phyloP scores from a whole-genome alignment of 2,329 filamentous ascomycete genomes.

The Nothopassalora personata region DNA sequence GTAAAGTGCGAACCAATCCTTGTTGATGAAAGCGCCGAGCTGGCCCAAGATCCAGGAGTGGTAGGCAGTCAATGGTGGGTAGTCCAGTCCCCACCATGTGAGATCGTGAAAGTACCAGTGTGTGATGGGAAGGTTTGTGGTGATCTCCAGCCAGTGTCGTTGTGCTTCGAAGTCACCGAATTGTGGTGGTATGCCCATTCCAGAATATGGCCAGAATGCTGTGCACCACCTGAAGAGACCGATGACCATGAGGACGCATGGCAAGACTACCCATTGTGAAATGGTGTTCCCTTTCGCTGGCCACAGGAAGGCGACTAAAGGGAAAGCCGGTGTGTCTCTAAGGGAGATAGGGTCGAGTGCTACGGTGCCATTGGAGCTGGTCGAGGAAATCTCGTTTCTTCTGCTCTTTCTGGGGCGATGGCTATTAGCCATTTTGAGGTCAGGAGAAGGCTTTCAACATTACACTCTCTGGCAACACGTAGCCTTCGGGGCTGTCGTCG shows the following conservation, averaged over 20 bases:
- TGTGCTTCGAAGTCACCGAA: conserved; percentile 97
- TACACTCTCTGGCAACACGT: too few relatives aligned
- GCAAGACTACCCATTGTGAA: conserved; percentile 89
- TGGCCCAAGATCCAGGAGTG: conserved; percentile 94
- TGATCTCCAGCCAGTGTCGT: conserved; percentile 98
- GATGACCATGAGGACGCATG: conserved; percentile 80
- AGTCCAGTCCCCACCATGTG: conserved; percentile 96
- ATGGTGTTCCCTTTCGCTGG: conserved; percentile 62
- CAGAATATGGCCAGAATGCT: conserved; percentile 91
- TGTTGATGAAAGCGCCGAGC: conserved; percentile 72
- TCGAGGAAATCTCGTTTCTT: conserved; percentile 36
- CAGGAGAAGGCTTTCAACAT: too few relatives aligned
- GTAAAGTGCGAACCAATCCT: conserved; percentile 81
- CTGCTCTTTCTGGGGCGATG: conserved; percentile 39
- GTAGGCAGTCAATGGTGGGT: conserved; percentile 94
- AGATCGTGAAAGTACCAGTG: conserved; percentile 98
- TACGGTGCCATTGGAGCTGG: conserved; percentile 41
- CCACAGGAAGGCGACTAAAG: conserved; percentile 91
- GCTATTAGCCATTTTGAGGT: not conserved
- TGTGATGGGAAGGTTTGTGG: conserved; percentile 77
- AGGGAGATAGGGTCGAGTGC: conserved; percentile 42
- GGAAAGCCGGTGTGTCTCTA: conserved; percentile 65
- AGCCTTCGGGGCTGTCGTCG: too few relatives aligned
- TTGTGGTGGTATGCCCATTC: conserved; percentile 77
- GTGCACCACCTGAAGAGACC: conserved; percentile 91